Evolutionary conservation across 257 asterid species (phyloP).

Genomic region (Solanum paucissectum): DNA sequence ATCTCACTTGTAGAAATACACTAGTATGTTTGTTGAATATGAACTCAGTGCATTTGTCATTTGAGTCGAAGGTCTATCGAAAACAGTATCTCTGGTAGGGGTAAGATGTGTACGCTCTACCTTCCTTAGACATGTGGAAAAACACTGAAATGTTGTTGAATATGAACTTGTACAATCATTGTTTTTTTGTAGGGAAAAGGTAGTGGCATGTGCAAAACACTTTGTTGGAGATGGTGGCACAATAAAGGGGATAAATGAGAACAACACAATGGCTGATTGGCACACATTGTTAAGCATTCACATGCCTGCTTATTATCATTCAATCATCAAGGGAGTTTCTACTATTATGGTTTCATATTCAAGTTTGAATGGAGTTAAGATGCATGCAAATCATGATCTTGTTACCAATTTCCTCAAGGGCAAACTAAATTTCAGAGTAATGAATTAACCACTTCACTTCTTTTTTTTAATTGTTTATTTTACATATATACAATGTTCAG

Average conservation of each 20-base stretch:
- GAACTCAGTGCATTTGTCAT: not conserved
- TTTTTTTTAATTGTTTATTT: not conserved
- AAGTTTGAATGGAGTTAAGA: constrained; percentile 33
- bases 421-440: constrained; percentile 26
- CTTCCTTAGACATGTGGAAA: not conserved
- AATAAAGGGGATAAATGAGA: constrained; percentile 23
- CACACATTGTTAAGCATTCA: constrained; percentile 31
- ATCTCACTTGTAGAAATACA: no score
- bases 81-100: no score
- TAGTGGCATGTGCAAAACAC: constrained; percentile 35
- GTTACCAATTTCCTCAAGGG: constrained; percentile 37
- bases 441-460: not conserved
- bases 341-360: constrained; percentile 46
- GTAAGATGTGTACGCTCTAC: accelerated
- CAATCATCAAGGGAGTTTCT: constrained; percentile 35
- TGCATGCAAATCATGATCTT: constrained; percentile 30
- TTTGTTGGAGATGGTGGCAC: constrained; percentile 50
- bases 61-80: accelerated
- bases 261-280: constrained; percentile 27
- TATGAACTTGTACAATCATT: not conserved
- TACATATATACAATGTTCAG: not conserved
- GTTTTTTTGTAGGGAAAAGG: constrained; percentile 17
- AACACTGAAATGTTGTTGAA: not conserved
- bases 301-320: constrained; percentile 31
- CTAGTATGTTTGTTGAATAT: no score